Base-by-base conservation (phyloP, 768 basidiomycete genomes). In the Mycena galopus region DNA sequence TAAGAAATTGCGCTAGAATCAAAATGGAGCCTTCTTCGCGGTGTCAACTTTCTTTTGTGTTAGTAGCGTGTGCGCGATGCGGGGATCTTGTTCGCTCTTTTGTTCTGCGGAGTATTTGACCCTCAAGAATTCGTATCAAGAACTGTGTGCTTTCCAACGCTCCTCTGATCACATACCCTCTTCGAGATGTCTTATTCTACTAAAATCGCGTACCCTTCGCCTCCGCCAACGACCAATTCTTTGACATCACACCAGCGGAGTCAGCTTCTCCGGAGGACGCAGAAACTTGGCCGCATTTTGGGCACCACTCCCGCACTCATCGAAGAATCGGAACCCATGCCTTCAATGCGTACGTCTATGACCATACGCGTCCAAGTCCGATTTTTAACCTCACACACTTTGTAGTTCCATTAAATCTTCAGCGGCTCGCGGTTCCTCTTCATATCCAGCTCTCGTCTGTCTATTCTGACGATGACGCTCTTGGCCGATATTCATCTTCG, bases 201-300 rank as follows among this genome's bases (percentile, higher is more conserved):
- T 17, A 84, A 82, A 76, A 79, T 85, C 14, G 81, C 84, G 9
- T 86, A 83, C 66, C 88, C 89, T 6, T 71, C 81, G 6, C 87
- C 87, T 19, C 91, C 91, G 4, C 89, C 90, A 0, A 93, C 91
- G 27, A 87, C 83, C 19, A 92, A 93, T 79, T 80, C 84, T 21
- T 78, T 90, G 60, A 86, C 88, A 9, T 72, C 84, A 1, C 76
- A 84, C 27, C 88, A 91, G 78, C 87, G 90, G n/a, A 78, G 84
- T 11, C 88, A 88, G 64, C 85, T 92, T 27, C 76, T 90, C 33
- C 88, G 90, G 32, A 86, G 87, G 29, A 87, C 89, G 25, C 88
- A 86, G 75, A 92, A 92, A 81, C 85, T 93, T 25, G 86, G 87
- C 25, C 86, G 88, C 55, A 79, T 92, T 14, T 81, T 92, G 14